phyloP scores from a whole-genome alignment of 148 eudicot species.

The Selenicereus undatus region DNA sequence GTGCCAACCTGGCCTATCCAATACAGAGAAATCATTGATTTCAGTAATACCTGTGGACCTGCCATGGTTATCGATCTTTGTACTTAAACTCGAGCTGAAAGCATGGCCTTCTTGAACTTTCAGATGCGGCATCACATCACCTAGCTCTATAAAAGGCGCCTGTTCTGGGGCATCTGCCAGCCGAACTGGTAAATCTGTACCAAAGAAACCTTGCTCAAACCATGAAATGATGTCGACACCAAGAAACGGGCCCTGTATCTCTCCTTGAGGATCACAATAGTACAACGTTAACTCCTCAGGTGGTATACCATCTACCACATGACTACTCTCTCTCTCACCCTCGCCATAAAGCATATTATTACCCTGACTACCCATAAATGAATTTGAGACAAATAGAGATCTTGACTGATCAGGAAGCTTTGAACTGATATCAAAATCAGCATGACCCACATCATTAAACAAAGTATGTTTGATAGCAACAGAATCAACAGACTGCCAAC shows the following conservation, averaged over 20 bases:
- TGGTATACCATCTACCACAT: slow-evolving; percentile 36
- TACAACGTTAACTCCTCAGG: slow-evolving; percentile 76
- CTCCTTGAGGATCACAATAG: slow-evolving; percentile 93
- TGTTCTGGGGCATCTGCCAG: slow-evolving; percentile 72
- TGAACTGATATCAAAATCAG: slow-evolving; percentile 32
- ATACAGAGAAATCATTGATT: slow-evolving; percentile 29
- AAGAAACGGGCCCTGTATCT: slow-evolving; percentile 93
- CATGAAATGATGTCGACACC: slow-evolving; percentile 93
- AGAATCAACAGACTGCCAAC: not conserved
- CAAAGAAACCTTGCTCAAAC: slow-evolving; percentile 98
- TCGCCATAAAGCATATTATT: slow-evolving; percentile 31
- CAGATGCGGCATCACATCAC: slow-evolving; percentile 84
- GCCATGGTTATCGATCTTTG: slow-evolving; percentile 39
- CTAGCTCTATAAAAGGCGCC: slow-evolving; percentile 61
- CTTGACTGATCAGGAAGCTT: slow-evolving; percentile 49
- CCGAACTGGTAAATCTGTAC: slow-evolving; percentile 74
- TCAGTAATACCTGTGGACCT: slow-evolving; percentile 39
- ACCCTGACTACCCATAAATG: slow-evolving; percentile 45
- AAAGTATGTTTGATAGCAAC: slow-evolving; percentile 28
- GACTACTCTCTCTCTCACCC: slow-evolving; percentile 32
- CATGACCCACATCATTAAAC: slow-evolving; percentile 26
- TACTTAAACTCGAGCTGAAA: slow-evolving; percentile 28
- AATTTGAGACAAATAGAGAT: slow-evolving; percentile 37
- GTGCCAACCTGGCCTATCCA: slow-evolving; percentile 46
- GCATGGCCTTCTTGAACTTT: slow-evolving; percentile 38